Evolutionary conservation across 805 yeast species (phyloP).

Genomic region (Yamadazyma paraphyllophila): DNA sequence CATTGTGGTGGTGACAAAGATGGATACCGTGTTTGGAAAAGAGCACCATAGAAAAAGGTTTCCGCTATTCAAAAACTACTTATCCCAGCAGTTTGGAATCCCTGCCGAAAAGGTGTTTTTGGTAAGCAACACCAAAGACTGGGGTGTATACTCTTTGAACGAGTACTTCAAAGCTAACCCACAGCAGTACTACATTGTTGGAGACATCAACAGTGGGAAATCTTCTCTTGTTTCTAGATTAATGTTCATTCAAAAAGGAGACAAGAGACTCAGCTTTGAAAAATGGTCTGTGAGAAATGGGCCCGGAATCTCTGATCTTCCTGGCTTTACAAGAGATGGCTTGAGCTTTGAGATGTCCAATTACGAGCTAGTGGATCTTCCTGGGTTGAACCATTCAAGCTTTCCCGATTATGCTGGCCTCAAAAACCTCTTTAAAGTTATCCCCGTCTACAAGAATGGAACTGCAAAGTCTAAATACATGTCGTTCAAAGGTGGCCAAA

Average conservation of each 20-base stretch:
- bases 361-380: constrained; percentile 10
- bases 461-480: constrained; percentile 28
- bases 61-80: constrained; percentile 30
- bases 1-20: constrained; percentile 41
- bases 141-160: constrained; percentile 48
- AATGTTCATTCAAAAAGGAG: constrained; percentile 6
- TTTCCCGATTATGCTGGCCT: constrained; percentile 18
- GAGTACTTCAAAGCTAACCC: constrained; percentile 36
- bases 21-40: constrained; percentile 43
- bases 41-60: constrained; percentile 25
- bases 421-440: constrained; percentile 29
- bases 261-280: constrained; percentile 5
- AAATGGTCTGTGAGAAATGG: constrained; percentile 32
- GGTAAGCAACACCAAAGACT: constrained; percentile 50
- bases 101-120: constrained; percentile 42
- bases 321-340: constrained; percentile 67
- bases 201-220: constrained; percentile 70
- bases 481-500: constrained; percentile 43
- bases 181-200: constrained; percentile 47
- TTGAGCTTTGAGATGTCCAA: constrained; percentile 33
- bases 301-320: constrained; percentile 52
- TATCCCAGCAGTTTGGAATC: constrained; percentile 29
- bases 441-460: constrained; percentile 28
- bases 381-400: constrained; percentile 14
- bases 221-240: constrained; percentile 50